Percentiles rank a stretch among this genome's conserved stretches.
These are phyloP conservation scores for Casuarina glauca DNA, from an alignment of 306 rosid genomes.

Conservation along the genomic window DNA sequence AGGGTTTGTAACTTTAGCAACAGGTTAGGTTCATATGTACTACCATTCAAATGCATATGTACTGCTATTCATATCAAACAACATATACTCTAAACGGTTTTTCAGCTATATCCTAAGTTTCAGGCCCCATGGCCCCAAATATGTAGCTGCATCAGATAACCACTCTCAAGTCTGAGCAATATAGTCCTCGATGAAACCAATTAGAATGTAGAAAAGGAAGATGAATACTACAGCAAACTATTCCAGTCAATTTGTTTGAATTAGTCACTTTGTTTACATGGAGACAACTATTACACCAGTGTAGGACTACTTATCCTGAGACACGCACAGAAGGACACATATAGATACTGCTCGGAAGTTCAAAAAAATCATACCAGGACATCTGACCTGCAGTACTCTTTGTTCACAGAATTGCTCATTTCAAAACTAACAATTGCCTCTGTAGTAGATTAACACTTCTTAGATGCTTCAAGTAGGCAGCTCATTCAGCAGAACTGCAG, in stretches of 20 bases:
- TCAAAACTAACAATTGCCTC: constrained; percentile 36
- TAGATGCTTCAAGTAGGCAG: constrained; percentile 84
- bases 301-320: not conserved
- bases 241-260: not conserved
- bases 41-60: no score
- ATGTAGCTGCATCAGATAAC: not conserved
- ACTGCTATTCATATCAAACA: no score
- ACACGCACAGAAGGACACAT: not conserved
- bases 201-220: not conserved
- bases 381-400: not conserved
- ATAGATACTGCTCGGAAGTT: not conserved
- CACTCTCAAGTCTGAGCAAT: not conserved
- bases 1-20: no score
- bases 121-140: not conserved
- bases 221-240: not conserved
- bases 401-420: not conserved
- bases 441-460: constrained; percentile 50
- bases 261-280: not conserved
- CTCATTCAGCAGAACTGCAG: constrained; percentile 76
- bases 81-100: no score
- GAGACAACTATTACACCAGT: not conserved
- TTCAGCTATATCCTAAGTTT: not conserved
- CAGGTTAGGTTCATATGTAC: no score
- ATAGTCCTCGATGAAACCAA: not conserved
- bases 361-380: not conserved